Evolutionary conservation across 495 filamentous ascomycete species (phyloP), one percentile per base, ranked within the genome.

Genomic region (Talaromyces proteolyticus): DNA sequence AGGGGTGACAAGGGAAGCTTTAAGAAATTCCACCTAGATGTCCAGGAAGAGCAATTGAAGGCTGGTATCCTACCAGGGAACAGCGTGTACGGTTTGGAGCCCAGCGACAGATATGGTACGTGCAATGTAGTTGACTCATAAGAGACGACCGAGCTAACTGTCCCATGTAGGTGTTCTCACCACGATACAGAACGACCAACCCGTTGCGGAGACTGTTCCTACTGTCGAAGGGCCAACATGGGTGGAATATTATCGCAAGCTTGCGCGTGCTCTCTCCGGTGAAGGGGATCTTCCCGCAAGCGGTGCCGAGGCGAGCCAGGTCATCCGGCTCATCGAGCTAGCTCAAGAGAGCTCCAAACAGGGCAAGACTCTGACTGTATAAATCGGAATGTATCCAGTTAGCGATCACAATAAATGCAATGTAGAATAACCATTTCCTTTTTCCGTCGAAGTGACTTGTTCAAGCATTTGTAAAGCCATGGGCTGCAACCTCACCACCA

Each of bases 41-140:
- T 81, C 24, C 90, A 95, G 67, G 90, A 95, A 65, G 84, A 87
- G 38, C 87, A 91, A 56, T 72, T 94, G 37, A 84, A 82, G 64
- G 76, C 72, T 2, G 90, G 88, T 0, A 61, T 81, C 55, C 80
- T 70, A 64, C 81, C 85, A 17, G 76, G 75, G 4, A 84, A 90
- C 49, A 64, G 67, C 5, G 74, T 63, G 5, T 94, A 87, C 57
- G 90, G 86, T 1, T 58, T 76, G 17, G 89, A 94, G 63, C 71
- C 76, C 3, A 67, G 72, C 45, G 68, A 76, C 45, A 52, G 70
- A 52, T 73, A 78, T 50, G 79, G 77, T 64, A 68, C 25, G 54
- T 47, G n/a, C 25, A 14, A 42, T 16, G 24, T 8, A 2, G 12
- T 23, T 22, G n/a, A 6, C 6, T 26, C n/a, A 8, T 12, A 19